A percentile compares a stretch with the other conserved stretches of the same genome.
Evolutionary conservation across 495 filamentous ascomycete species (phyloP).

Genomic region (Penicillium daleae): DNA sequence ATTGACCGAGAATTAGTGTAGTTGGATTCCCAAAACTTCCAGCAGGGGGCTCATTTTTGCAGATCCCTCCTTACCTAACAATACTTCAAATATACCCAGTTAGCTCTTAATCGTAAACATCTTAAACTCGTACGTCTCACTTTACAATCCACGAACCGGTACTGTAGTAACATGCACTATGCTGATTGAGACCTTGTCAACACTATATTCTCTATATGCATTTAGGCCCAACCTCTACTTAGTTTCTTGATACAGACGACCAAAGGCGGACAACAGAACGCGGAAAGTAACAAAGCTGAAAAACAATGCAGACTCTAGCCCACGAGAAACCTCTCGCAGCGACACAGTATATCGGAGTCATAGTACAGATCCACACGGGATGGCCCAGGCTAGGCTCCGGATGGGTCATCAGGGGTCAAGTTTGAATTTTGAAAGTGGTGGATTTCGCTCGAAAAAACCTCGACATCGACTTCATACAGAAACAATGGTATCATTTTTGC

Average conservation of each 20-base stretch:
- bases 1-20: background rate
- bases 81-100: no score
- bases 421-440: background rate
- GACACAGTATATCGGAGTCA: slow-evolving; percentile 14
- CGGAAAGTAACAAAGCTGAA: background rate
- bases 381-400: background rate
- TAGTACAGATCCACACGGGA: slow-evolving; percentile 5
- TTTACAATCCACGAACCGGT: no score
- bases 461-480: background rate
- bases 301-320: background rate
- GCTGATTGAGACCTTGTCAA: background rate
- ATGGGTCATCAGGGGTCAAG: background rate
- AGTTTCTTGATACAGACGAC: background rate
- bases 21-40: background rate
- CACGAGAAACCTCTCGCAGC: no score
- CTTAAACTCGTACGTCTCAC: no score
- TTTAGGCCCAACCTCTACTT: background rate
- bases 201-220: background rate
- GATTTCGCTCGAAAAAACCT: slow-evolving; percentile 7
- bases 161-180: background rate
- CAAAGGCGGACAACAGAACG: background rate
- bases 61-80: no score
- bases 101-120: no score
- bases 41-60: no score
- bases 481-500: slow-evolving; percentile 7